Conservation (phyloP, 2,329 filamentous ascomycete species). For the Conoideocrella luteorostrata region DNA sequence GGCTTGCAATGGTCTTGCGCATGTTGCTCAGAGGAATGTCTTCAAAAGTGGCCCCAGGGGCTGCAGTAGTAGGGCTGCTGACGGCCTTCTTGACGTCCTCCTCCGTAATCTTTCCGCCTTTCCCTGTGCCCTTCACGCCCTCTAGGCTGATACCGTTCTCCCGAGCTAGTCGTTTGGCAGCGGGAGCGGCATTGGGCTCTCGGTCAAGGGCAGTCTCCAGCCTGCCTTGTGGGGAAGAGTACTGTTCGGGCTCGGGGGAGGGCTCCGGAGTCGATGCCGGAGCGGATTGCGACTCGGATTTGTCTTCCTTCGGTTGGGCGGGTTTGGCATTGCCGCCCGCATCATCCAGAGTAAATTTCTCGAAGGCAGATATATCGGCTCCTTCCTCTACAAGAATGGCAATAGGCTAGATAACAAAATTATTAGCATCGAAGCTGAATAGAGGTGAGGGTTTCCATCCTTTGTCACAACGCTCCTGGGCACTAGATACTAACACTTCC, state of each 20-base stretch:
- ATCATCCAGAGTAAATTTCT: slow-evolving; percentile 80
- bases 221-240: slow-evolving; percentile 65
- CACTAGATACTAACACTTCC: slow-evolving; percentile 68
- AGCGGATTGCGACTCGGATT: slow-evolving; percentile 53
- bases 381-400: slow-evolving; percentile 92
- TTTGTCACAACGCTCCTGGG: slow-evolving; percentile 11
- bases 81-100: slow-evolving; percentile 86
- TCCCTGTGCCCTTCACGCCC: slow-evolving; percentile 78
- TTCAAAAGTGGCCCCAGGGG: slow-evolving; percentile 64
- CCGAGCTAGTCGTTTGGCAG: slow-evolving; percentile 74
- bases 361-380: slow-evolving; percentile 79
- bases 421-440: slow-evolving; percentile 12
- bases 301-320: slow-evolving; percentile 59
- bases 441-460: too few species aligned
- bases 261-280: slow-evolving; percentile 40
- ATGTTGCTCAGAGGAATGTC: slow-evolving; percentile 83
- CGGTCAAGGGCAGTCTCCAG: slow-evolving; percentile 82
- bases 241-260: slow-evolving; percentile 57
- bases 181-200: slow-evolving; percentile 63
- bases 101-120: slow-evolving; percentile 81
- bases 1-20: slow-evolving; percentile 95
- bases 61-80: slow-evolving; percentile 46
- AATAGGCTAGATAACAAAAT: slow-evolving; percentile 62
- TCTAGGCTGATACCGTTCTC: slow-evolving; percentile 77
- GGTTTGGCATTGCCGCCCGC: slow-evolving; percentile 74